A percentile compares a stretch with the other conserved stretches of the same genome.
These are phyloP conservation scores for Colletotrichum musicola DNA, from an alignment of 2,329 filamentous ascomycete species.

Conservation along the genomic window DNA sequence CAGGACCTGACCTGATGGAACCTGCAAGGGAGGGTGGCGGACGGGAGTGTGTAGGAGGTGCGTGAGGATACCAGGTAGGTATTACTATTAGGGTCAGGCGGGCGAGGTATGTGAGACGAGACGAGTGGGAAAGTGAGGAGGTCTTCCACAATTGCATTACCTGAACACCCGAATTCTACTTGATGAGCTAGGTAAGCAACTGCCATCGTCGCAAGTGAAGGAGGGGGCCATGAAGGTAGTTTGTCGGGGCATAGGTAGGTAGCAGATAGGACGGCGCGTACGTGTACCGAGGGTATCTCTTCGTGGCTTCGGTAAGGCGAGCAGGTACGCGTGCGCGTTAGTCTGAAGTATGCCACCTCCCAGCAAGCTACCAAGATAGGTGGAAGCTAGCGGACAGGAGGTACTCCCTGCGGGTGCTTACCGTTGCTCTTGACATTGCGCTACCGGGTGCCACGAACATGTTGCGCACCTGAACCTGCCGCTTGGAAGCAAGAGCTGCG, in stretches of 20 bases:
- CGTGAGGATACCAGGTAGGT: slow-evolving; percentile 8
- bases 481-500: no score
- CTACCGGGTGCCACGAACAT: no score
- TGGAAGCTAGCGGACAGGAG: no score
- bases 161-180: slow-evolving; percentile 16
- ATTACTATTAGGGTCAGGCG: background rate
- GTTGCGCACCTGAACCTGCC: no score
- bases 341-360: background rate
- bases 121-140: slow-evolving; percentile 24
- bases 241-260: background rate
- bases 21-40: background rate
- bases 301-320: background rate
- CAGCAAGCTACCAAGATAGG: background rate
- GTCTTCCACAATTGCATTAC: slow-evolving; percentile 27
- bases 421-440: no score
- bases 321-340: background rate
- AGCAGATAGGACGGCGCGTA: no score
- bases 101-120: background rate
- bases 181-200: background rate
- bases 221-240: no score
- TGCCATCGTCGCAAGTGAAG: no score
- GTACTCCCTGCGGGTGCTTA: no score
- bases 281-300: background rate
- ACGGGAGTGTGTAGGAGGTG: background rate
- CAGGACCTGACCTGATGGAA: background rate